Evolutionary conservation across 768 basidiomycete genomes (phyloP).

Genomic region (Rickenella mellea): DNA sequence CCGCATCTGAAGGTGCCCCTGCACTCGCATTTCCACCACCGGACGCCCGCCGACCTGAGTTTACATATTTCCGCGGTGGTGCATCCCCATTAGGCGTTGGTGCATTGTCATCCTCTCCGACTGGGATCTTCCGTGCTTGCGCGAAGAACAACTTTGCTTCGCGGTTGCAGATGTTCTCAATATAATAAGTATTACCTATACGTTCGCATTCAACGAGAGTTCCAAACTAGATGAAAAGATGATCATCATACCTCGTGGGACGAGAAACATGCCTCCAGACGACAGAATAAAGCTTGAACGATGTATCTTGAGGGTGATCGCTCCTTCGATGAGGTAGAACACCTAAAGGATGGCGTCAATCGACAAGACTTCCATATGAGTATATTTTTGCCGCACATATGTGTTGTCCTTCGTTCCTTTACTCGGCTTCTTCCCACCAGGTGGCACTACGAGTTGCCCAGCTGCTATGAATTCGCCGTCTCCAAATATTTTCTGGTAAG

Average conservation of each 20-base stretch:
- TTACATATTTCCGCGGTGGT: neutral
- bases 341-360: constrained; percentile 30
- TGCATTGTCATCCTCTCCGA: constrained; percentile 16
- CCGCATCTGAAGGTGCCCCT: neutral
- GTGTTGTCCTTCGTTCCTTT: constrained; percentile 92
- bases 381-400: constrained; percentile 47
- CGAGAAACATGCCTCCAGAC: constrained; percentile 79
- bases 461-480: constrained; percentile 89
- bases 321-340: constrained; percentile 81
- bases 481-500: constrained; percentile 85
- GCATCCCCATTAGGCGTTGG: neutral
- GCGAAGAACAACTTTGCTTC: constrained; percentile 86
- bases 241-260: constrained; percentile 65
- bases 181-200: constrained; percentile 81
- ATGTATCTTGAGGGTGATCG: constrained; percentile 79
- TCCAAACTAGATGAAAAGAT: neutral
- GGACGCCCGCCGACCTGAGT: neutral
- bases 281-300: constrained; percentile 69
- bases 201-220: neutral
- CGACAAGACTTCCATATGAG: constrained; percentile 9
- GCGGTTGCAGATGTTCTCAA: constrained; percentile 77
- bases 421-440: constrained; percentile 69
- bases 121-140: constrained; percentile 56
- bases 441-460: constrained; percentile 78
- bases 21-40: neutral